phyloP scores from a whole-genome alignment of 352 stramenopile species.

The Phytophthora sansomeana region DNA sequence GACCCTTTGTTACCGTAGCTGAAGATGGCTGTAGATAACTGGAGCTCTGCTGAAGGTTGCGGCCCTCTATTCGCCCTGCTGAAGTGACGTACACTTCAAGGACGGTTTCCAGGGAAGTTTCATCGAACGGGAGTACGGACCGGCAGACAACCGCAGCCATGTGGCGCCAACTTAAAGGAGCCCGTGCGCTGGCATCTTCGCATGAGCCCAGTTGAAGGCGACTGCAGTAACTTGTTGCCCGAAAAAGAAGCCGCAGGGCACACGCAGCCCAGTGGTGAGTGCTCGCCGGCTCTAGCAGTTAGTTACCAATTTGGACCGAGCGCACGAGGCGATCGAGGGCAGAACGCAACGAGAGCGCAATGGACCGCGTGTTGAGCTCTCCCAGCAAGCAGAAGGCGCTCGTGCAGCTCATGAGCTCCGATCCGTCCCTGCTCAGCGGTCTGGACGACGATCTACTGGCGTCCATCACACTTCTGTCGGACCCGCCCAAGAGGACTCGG shows the following conservation, averaged over 20 bases:
- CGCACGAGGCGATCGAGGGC: conserved; percentile 3
- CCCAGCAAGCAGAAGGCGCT: conserved; percentile 52
- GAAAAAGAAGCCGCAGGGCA: conserved; percentile 23
- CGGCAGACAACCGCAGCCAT: conserved; percentile 23
- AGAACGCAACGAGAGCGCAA: conserved; percentile 9
- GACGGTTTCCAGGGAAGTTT: conserved; percentile 41
- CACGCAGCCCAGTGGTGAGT: neutral
- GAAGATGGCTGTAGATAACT: no score
- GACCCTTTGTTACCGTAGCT: no score
- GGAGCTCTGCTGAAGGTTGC: no score
- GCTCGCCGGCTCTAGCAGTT: conserved; percentile 22
- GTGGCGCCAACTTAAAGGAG: conserved; percentile 27
- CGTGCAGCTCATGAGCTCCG: conserved; percentile 51
- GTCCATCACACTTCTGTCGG: conserved; percentile 44
- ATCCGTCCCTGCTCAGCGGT: conserved; percentile 49
- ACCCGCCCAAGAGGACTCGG: conserved; percentile 14
- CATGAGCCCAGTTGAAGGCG: conserved; percentile 27
- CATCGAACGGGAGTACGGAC: conserved; percentile 30
- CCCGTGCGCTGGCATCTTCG: conserved; percentile 22
- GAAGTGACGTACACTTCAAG: conserved; percentile 3
- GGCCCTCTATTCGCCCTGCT: neutral
- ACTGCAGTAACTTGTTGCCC: neutral
- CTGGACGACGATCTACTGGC: conserved; percentile 50
- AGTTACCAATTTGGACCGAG: conserved; percentile 28
- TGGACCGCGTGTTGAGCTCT: conserved; percentile 44